phyloP scores from a whole-genome alignment of 2,329 filamentous ascomycete genomes.

The Microsporum ferrugineum region DNA sequence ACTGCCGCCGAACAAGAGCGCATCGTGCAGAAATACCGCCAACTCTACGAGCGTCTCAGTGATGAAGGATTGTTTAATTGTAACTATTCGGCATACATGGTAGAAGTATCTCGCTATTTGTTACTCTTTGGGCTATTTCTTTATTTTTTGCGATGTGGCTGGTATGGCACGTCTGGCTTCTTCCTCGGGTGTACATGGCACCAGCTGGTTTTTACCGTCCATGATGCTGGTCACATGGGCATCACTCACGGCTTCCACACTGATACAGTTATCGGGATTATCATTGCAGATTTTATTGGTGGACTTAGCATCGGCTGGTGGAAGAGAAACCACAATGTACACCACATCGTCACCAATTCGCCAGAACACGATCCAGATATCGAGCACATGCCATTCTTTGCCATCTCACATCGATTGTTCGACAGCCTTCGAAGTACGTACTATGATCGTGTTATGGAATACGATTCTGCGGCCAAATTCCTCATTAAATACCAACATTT shows the following conservation, averaged over 20 bases:
- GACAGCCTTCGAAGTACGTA: constrained; percentile 64
- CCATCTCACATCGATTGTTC: constrained; percentile 71
- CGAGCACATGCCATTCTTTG: constrained; percentile 79
- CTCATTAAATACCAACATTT: constrained; percentile 65
- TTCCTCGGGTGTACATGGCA: constrained; percentile 84
- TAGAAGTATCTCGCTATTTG: constrained; percentile 62
- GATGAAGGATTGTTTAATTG: constrained; percentile 71
- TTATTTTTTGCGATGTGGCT: constrained; percentile 48
- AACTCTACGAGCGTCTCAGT: constrained; percentile 58
- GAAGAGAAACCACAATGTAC: constrained; percentile 93
- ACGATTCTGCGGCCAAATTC: constrained; percentile 61
- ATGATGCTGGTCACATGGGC: constrained; percentile 94
- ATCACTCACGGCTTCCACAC: constrained; percentile 82
- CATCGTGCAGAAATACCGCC: constrained; percentile 73
- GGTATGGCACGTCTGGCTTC: constrained; percentile 58
- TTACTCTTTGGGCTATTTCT: constrained; percentile 54
- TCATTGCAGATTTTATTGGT: constrained; percentile 80
- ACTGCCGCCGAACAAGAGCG: constrained; percentile 61
- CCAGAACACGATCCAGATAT: constrained; percentile 96
- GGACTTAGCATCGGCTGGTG: constrained; percentile 92
- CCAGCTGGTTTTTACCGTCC: constrained; percentile 83
- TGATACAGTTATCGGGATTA: constrained; percentile 76
- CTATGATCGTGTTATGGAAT: constrained; percentile 69
- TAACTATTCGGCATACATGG: constrained; percentile 66
- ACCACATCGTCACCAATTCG: constrained; percentile 91